These are phyloP conservation scores for Nannizziopsis barbatae DNA, from an alignment of 2,329 filamentous ascomycete genomes.

Conservation along the genomic window DNA sequence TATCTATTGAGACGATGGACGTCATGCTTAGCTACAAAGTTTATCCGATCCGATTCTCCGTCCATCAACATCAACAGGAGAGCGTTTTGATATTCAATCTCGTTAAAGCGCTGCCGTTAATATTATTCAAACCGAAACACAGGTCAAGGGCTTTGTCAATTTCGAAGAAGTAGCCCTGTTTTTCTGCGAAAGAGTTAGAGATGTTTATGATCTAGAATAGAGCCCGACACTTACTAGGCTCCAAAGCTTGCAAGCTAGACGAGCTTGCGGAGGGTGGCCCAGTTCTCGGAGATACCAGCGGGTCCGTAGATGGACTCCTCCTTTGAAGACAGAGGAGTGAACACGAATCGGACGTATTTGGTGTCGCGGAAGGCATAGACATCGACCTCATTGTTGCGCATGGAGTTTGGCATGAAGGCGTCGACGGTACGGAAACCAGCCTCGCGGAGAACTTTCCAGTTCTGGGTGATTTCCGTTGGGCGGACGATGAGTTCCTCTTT, in stretches of 20 bases:
- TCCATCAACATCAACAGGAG: no score
- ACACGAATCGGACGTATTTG: constrained; percentile 6
- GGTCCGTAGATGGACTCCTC: constrained; percentile 4
- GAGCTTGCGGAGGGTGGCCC: constrained; percentile 9
- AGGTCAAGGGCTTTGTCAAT: no score
- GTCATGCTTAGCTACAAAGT: no score
- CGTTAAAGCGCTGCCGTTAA: no score
- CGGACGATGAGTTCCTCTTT: constrained; percentile 5
- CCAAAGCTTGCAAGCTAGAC: neutral
- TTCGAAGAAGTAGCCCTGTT: no score
- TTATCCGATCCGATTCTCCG: no score
- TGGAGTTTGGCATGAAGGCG: constrained; percentile 4
- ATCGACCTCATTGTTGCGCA: constrained; percentile 3
- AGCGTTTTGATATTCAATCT: no score
- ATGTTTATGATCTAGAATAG: no score
- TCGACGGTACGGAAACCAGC: constrained; percentile 4
- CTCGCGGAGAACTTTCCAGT: constrained; percentile 8
- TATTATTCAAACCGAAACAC: no score
- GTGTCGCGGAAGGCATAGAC: constrained; percentile 5
- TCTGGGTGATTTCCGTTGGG: neutral
- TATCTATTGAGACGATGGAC: no score
- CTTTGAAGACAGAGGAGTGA: constrained; percentile 4
- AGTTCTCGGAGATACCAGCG: constrained; percentile 1
- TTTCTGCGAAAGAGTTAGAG: no score
- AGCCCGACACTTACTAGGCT: neutral